Conservation (phyloP, 371 early-diverging fungal species). For the Syncephalastrum sp. region DNA sequence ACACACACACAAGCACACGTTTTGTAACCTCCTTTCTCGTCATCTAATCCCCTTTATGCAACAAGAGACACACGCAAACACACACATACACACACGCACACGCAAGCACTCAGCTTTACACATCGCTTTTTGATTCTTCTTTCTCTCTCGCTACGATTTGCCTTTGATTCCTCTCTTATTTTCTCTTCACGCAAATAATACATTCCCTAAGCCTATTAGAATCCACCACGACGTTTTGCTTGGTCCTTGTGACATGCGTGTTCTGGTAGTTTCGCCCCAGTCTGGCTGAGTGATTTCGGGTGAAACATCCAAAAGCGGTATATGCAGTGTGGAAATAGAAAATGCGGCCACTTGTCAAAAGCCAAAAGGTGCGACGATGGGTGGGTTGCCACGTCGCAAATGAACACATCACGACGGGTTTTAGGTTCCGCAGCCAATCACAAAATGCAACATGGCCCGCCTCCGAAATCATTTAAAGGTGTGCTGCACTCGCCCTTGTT, state of each 20-base stretch:
- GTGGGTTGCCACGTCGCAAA: slow-evolving; percentile 7
- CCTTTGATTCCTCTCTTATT: too few species aligned
- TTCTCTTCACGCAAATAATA: too few species aligned
- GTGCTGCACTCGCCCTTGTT: background rate
- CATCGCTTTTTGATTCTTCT: too few species aligned
- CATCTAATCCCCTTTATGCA: background rate
- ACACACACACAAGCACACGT: background rate
- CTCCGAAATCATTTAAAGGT: slow-evolving; percentile 18
- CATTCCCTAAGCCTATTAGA: too few species aligned
- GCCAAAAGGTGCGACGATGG: background rate
- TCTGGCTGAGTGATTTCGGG: too few species aligned
- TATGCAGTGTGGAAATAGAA: background rate
- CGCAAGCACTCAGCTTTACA: too few species aligned
- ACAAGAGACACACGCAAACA: background rate
- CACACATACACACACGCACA: background rate
- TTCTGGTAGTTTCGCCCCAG: too few species aligned
- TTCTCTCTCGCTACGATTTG: too few species aligned
- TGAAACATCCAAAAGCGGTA: too few species aligned
- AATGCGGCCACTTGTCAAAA: background rate
- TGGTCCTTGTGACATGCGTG: background rate
- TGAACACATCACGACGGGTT: background rate
- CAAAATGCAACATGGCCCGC: slow-evolving; percentile 37
- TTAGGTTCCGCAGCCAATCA: slow-evolving; percentile 33
- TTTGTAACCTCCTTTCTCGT: background rate
- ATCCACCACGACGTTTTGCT: background rate